Evolutionary conservation across 768 basidiomycete genomes (phyloP).

Genomic region (Peribolospora baueri): DNA sequence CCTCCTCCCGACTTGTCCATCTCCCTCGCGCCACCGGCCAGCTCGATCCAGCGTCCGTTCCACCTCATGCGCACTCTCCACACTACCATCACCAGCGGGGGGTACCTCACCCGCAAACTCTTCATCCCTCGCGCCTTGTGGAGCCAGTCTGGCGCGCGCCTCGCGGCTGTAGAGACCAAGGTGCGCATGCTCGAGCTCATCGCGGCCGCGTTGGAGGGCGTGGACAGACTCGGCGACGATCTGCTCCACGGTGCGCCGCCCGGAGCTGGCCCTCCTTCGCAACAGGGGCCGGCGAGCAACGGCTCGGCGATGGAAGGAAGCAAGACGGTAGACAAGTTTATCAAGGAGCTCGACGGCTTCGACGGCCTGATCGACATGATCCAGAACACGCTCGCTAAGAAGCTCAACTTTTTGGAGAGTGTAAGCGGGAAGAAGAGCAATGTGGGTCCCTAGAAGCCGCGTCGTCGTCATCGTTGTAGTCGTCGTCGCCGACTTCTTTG

Average conservation of each 20-base stretch:
- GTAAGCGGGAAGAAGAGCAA: conserved; percentile 67
- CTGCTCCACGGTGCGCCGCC: conserved; percentile 3
- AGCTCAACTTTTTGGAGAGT: conserved; percentile 27
- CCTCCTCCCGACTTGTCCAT: not conserved
- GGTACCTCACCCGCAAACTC: conserved; percentile 59
- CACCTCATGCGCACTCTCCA: conserved; percentile 43
- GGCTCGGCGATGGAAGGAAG: not conserved
- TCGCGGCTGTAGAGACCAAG: conserved; percentile 58
- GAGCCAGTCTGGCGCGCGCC: conserved; percentile 71
- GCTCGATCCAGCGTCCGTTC: conserved; percentile 51
- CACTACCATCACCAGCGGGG: conserved; percentile 41
- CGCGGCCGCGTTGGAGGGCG: conserved; percentile 50
- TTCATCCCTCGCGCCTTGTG: conserved; percentile 77
- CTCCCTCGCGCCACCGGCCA: not conserved
- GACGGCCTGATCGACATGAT: conserved; percentile 51
- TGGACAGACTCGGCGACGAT: conserved; percentile 44
- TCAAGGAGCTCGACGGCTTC: conserved; percentile 67
- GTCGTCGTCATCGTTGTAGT: not conserved
- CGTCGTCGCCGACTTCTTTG: not conserved
- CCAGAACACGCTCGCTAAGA: conserved; percentile 13
- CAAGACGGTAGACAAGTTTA: conserved; percentile 38
- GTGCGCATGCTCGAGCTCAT: conserved; percentile 60
- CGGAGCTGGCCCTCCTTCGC: too few relatives aligned
- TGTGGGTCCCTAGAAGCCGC: conserved; percentile 12
- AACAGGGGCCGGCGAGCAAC: not conserved